Conservation (phyloP, 257 asterid species). For the Thymus mandschuricus region DNA sequence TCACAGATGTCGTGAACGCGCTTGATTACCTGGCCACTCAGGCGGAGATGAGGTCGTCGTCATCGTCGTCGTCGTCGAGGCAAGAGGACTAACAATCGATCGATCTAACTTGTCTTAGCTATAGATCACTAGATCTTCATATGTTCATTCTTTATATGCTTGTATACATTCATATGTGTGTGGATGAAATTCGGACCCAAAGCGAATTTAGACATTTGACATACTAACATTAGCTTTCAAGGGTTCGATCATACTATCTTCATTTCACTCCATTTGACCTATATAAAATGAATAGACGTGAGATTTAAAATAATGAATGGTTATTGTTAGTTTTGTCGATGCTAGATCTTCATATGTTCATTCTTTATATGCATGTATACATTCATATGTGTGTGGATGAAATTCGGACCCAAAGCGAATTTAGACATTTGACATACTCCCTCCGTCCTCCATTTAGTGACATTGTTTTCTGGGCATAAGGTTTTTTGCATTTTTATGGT, state of each 20-base stretch:
- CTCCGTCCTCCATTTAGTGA: no score
- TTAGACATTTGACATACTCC: neutral
- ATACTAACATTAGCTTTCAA: neutral
- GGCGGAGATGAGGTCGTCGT: conserved; percentile 36
- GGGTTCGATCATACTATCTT: no score
- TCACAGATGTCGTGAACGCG: conserved; percentile 59
- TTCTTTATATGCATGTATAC: neutral
- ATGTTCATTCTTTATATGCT: neutral
- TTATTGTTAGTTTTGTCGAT: no score
- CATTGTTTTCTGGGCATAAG: no score
- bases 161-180: neutral
- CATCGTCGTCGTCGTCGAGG: neutral
- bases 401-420: neutral
- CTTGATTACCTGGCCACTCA: conserved; percentile 60
- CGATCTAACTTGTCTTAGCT: conserved; percentile 27
- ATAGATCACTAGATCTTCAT: conserved; percentile 11
- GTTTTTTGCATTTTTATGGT: no score
- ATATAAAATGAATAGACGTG: no score
- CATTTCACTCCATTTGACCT: no score
- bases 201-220: neutral
- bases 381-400: neutral
- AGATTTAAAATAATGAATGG: no score
- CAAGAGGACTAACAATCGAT: conserved; percentile 3
- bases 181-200: neutral
- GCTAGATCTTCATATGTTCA: no score